Conservation (phyloP, 495 filamentous ascomycete genomes). For the Podospora bellae-mahoneyi region DNA sequence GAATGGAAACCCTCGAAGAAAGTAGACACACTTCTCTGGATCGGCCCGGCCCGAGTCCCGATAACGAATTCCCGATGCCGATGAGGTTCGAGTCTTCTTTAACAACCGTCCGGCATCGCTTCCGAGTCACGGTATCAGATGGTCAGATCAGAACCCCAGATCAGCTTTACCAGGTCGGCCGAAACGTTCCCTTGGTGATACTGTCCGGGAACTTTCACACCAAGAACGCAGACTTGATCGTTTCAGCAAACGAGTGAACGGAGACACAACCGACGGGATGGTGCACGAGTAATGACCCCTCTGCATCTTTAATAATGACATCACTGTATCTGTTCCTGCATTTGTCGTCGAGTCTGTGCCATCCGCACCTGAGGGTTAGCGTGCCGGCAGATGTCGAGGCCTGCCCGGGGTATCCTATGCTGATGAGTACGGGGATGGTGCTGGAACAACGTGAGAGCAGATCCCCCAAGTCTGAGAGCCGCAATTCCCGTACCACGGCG, state of each 20-base stretch:
- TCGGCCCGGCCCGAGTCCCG: background rate
- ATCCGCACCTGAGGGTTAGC: background rate
- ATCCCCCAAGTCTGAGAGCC: background rate
- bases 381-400: background rate
- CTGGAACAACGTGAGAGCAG: background rate
- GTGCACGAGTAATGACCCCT: slow-evolving; percentile 8
- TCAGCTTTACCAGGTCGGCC: background rate
- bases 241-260: slow-evolving; percentile 8
- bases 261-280: background rate
- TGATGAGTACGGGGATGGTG: background rate
- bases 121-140: slow-evolving; percentile 2
- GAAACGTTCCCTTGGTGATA: background rate
- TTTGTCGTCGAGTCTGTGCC: background rate
- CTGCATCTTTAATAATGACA: slow-evolving; percentile 7
- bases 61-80: background rate
- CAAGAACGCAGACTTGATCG: background rate
- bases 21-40: background rate
- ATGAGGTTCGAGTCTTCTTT: background rate
- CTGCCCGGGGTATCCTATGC: background rate
- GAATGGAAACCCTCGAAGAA: background rate
- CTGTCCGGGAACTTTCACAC: background rate
- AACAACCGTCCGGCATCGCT: background rate
- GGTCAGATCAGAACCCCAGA: background rate
- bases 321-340: slow-evolving; percentile 1
- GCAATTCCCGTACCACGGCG: background rate